Percentiles rank a stretch among this genome's conserved stretches.
These are phyloP conservation scores for Perkinsus olseni DNA, from an alignment of 169 alveolate species.

Conservation along the genomic window DNA sequence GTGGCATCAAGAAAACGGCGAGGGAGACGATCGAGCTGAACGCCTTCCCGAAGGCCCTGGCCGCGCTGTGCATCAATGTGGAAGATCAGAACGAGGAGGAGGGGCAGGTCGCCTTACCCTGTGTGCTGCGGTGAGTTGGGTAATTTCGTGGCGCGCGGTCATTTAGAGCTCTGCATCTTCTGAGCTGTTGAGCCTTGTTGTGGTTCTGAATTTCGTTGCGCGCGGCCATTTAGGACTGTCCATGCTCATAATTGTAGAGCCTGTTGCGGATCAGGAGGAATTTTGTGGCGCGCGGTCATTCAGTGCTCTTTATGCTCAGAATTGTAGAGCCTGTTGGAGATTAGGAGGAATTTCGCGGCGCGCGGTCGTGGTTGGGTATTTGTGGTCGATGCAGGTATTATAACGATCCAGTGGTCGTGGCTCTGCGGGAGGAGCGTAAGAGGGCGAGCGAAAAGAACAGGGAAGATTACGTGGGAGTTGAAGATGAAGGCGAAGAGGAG, in stretches of 20 bases:
- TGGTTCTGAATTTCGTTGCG: too few species aligned
- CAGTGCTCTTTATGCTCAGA: too few species aligned
- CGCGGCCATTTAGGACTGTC: too few species aligned
- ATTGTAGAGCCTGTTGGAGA: too few species aligned
- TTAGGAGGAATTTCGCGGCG: too few species aligned
- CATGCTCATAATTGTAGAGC: too few species aligned
- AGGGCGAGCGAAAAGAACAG: background rate
- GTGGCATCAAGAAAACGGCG: background rate
- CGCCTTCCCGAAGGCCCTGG: background rate
- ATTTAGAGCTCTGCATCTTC: too few species aligned
- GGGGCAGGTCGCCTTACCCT: background rate
- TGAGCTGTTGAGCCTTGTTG: too few species aligned
- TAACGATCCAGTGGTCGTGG: background rate
- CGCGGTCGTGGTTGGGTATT: too few species aligned
- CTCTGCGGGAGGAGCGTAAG: background rate
- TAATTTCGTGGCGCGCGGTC: background rate
- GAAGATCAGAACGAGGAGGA: background rate
- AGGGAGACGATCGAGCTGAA: background rate
- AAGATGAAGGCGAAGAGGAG: background rate
- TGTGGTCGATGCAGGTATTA: background rate
- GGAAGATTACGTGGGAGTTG: background rate
- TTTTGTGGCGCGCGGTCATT: too few species aligned
- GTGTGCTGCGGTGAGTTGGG: background rate
- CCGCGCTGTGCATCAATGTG: background rate
- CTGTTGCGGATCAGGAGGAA: too few species aligned